Conservation (phyloP, 2,329 filamentous ascomycete genomes). For the Talaromyces pinophilus region DNA sequence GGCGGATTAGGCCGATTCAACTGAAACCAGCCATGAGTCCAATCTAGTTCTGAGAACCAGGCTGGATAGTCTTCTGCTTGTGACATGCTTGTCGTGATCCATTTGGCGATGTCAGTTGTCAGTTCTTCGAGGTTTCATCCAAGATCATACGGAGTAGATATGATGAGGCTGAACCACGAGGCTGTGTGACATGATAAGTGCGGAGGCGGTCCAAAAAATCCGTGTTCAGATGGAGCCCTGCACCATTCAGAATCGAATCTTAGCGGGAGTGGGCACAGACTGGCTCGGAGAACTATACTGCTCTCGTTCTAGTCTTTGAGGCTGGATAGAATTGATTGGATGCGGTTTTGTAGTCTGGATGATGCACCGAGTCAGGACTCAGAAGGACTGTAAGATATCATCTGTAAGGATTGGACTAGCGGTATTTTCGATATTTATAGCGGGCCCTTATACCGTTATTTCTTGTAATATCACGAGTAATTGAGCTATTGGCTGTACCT, state of each 20-base stretch:
- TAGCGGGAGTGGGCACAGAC: neutral
- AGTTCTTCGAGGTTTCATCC: neutral
- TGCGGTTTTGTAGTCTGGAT: neutral
- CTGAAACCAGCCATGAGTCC: slow-evolving; percentile 9
- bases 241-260: neutral
- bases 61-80: slow-evolving; percentile 7
- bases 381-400: no score
- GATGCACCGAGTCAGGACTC: no score
- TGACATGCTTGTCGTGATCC: neutral
- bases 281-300: neutral
- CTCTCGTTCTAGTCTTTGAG: neutral
- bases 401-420: no score
- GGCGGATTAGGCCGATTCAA: neutral
- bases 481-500: no score
- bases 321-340: neutral
- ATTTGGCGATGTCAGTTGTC: neutral
- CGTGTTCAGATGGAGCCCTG: neutral
- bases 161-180: slow-evolving; percentile 10
- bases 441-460: no score
- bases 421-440: no score
- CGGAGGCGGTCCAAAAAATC: neutral
- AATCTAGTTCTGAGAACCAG: slow-evolving; percentile 11
- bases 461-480: no score
- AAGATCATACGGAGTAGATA: neutral
- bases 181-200: slow-evolving; percentile 1